Base-by-base conservation (phyloP, 768 basidiomycete genomes). In the Saitozyma podzolica region DNA sequence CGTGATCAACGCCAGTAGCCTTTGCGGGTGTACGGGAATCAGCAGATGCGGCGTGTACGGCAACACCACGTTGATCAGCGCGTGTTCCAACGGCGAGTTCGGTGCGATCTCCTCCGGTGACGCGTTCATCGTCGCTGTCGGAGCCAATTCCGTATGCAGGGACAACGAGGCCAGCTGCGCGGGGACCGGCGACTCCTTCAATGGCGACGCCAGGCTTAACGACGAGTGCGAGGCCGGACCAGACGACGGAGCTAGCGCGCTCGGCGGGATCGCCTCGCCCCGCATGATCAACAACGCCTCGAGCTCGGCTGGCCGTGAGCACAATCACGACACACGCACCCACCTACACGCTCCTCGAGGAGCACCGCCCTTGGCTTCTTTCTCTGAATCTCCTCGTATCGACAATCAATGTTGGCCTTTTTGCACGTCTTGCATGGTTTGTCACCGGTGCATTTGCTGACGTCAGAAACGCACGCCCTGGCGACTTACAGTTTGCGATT, bases 1-100 rank as follows among this genome's bases (percentile, higher is more conserved):
- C 7, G 58, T 42, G 14, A 78, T 58, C 8, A 72, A 63, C 3
- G 73, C 65, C 17, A 78, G 52, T 47, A 78, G 72, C 11, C 77
- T 64, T n/a, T 64, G 65, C 2, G 72, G 69, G 57, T 78, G 70
- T 6, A 78, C 17, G 39, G 74, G 77, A n/a, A 78, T 63, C 9
- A 56, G 51, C 39, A 76, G 66, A 54, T 63, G 63, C 6, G 68
- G 65, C 14, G 66, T 68, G 40, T 75, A 63, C 0, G 77, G 77
- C 8, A 78, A 54, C 20, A 78, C 62, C 5, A 66, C 20, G 37
- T 66, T 62, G 52, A 77, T 70, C 11, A 75, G 57, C 5, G 66
- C 60, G 2, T 61, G 19, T 47, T 75, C 73, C 10, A 75, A 57
- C 4, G 59, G 39, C 4, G 73, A 72, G 20, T 65, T 54, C 5